Base-by-base conservation (phyloP, 176 grass and related monocot genomes). In the Zoysia pacifica region DNA sequence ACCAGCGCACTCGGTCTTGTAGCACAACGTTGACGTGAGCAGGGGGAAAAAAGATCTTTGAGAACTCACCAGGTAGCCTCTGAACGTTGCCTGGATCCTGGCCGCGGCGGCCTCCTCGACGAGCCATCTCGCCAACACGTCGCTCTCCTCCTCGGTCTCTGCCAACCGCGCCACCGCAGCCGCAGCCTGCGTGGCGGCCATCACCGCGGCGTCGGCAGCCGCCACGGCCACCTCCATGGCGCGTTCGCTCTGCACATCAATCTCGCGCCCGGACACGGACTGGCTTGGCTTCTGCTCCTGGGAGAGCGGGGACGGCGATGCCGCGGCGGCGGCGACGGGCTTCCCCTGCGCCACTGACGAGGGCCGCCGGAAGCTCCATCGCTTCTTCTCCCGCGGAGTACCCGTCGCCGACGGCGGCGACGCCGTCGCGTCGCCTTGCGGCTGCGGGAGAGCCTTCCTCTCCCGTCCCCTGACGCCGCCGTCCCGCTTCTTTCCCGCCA, bases 31-130 rank as follows among this genome's bases (percentile, higher is more conserved):
- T 8, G 35, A 10, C 35, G n/a, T 61, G 58, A 61, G 58, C 58
- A 61, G 19, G 9, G 7, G 14, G 7, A 56, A 56, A 5, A 15
- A 53, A 7, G 53, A 55, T 18, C 16, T 58, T 58, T 7, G 7
- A 10, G 2, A 10, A 45, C 75, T 72, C 73, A 94, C 94, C 87
- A 97, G 87, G 60, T 90, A 94, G 16, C 88, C 91, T 84, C 94
- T 91, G 89, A 91, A 97, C 18, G 86, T 82, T 59, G 94, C 86
- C 78, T 97, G 94, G 85, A 97, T 94, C 85, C 59, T 86, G 42
- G 67, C 79, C 12, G 84, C 94, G 1, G 91, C 89, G 2, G 80
- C 77, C 39, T 87, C 89, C 84, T 87, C 74, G 11, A 81, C 39
- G 28, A 55, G 40, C 78, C 9, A 53, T 5, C 11, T 52, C 14